These are phyloP conservation scores for Schwanniomyces vanrijiae DNA, from an alignment of 805 yeast species.

Conservation along the genomic window DNA sequence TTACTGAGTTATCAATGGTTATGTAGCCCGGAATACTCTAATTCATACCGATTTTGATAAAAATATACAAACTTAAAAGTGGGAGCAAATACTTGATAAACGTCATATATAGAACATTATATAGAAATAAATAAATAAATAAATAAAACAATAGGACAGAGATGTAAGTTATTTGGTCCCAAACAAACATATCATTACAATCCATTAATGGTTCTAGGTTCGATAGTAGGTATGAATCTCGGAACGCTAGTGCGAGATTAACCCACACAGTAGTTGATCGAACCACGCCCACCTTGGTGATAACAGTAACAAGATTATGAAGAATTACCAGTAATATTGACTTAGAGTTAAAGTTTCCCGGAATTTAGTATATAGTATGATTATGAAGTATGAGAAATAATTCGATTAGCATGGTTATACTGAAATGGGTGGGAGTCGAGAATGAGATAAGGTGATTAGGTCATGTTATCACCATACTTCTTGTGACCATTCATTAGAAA, in stretches of 20 bases:
- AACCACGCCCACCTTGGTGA: neutral
- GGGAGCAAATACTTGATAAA: too few species aligned
- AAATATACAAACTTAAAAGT: neutral
- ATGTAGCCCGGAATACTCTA: neutral
- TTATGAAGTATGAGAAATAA: neutral
- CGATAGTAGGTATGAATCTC: neutral
- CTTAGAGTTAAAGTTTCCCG: too few species aligned
- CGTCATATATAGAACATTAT: too few species aligned
- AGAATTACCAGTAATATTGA: neutral
- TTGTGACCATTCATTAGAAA: neutral
- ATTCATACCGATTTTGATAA: neutral
- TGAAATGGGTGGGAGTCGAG: neutral
- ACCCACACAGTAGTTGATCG: neutral
- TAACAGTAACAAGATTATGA: neutral
- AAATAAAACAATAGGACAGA: too few species aligned
- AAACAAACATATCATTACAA: too few species aligned
- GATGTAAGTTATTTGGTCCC: too few species aligned
- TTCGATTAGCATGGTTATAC: neutral
- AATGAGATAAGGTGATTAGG: neutral
- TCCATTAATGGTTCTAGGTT: neutral
- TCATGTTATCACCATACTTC: neutral
- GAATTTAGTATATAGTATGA: neutral
- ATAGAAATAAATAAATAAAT: too few species aligned
- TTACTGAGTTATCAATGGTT: constrained; percentile 1
- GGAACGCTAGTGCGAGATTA: neutral